These are phyloP conservation scores for Hypholoma sublateritium DNA, from an alignment of 768 basidiomycete genomes.

Conservation along the genomic window DNA sequence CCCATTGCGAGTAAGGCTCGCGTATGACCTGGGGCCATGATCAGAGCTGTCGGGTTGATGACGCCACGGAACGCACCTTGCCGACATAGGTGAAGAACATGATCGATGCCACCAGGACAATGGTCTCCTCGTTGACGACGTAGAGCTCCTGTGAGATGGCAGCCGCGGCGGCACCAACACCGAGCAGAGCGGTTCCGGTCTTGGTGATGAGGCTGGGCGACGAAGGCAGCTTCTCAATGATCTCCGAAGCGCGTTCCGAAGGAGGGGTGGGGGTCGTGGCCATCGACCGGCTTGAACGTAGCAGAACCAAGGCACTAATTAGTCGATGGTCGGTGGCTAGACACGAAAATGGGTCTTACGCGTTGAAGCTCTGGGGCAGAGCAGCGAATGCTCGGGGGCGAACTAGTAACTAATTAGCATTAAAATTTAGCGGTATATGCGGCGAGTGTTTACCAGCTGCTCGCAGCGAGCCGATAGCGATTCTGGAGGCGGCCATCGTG, in stretches of 20 bases:
- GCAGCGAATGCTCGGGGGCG: conserved; percentile 54
- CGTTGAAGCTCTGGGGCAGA: conserved; percentile 43
- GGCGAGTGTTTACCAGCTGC: conserved; percentile 46
- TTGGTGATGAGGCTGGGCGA: conserved; percentile 91
- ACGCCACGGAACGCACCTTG: conserved; percentile 51
- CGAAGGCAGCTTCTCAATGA: conserved; percentile 85
- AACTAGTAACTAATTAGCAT: conserved; percentile 32
- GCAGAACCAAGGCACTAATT: conserved; percentile 10
- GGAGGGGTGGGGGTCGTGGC: conserved; percentile 70
- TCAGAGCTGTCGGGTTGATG: conserved; percentile 9
- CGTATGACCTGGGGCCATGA: conserved; percentile 55
- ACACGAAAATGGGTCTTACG: conserved; percentile 34
- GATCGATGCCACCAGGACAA: conserved; percentile 81
- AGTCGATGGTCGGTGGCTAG: conserved; percentile 5
- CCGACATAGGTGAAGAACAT: conserved; percentile 83
- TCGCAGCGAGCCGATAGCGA: conserved; percentile 64
- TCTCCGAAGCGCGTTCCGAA: conserved; percentile 82
- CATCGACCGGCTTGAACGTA: conserved; percentile 58
- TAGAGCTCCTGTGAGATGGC: conserved; percentile 98
- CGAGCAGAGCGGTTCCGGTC: conserved; percentile 89
- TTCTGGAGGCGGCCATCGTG: conserved; percentile 64
- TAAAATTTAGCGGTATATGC: not conserved
- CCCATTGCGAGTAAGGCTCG: conserved; percentile 92
- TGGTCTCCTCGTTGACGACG: conserved; percentile 95
- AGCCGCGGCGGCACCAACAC: conserved; percentile 83